Conservation (phyloP, 371 early-diverging fungal genomes). For the Mycotypha africana region DNA sequence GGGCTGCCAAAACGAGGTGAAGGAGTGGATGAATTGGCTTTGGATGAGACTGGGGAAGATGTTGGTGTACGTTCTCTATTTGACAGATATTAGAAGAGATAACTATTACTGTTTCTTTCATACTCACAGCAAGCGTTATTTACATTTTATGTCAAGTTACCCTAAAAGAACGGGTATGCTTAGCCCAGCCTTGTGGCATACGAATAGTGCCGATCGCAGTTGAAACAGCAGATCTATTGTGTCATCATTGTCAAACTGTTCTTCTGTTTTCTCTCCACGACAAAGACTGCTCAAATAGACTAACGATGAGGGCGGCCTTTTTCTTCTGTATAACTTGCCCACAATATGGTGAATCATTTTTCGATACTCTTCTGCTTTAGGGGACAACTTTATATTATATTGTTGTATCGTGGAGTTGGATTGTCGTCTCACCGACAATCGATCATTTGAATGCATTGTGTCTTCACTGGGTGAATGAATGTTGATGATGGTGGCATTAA, state of each 20-base stretch:
- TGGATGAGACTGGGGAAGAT: slow-evolving; percentile 27
- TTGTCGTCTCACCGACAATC: background rate
- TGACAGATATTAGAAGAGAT: no score
- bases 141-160: no score
- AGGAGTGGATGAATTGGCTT: slow-evolving; percentile 29
- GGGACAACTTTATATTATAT: slow-evolving; percentile 13
- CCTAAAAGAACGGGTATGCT: slow-evolving; percentile 24
- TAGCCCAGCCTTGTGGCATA: slow-evolving; percentile 23
- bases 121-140: no score
- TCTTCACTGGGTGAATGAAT: slow-evolving; percentile 6
- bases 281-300: slow-evolving; percentile 20
- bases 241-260: slow-evolving; percentile 40
- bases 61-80: slow-evolving; percentile 24
- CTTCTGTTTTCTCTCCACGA: slow-evolving; percentile 6
- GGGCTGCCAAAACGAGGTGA: slow-evolving; percentile 24
- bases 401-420: slow-evolving; percentile 12
- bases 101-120: no score
- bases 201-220: slow-evolving; percentile 32
- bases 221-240: slow-evolving; percentile 34
- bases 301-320: slow-evolving; percentile 31
- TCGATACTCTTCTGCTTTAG: slow-evolving; percentile 34
- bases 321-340: slow-evolving; percentile 32
- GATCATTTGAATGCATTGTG: background rate
- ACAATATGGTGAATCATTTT: slow-evolving; percentile 39
- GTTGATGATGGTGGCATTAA: slow-evolving; percentile 21